Conservation (phyloP, 768 basidiomycete species). For the Sarcomyxa edulis region DNA sequence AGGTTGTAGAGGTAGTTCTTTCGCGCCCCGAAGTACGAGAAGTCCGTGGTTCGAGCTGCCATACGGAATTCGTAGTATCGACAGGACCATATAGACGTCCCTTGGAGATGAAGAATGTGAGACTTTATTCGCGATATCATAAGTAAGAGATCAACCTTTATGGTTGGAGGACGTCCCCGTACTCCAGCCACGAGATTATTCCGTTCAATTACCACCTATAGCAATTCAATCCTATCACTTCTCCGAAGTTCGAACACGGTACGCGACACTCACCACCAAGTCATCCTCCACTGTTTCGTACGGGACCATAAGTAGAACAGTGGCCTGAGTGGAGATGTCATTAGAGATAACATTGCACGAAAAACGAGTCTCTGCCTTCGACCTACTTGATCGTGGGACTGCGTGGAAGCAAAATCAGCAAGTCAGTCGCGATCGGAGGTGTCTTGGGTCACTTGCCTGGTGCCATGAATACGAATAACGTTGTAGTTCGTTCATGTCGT, state of each 20-base stretch:
- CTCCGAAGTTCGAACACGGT: too few species aligned
- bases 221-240: too few species aligned
- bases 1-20: conserved; percentile 70
- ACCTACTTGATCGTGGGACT: conserved; percentile 85
- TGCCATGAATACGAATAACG: conserved; percentile 76
- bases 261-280: conserved; percentile 45
- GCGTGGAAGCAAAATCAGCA: conserved; percentile 14
- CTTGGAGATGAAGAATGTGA: conserved; percentile 40
- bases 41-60: conserved; percentile 74
- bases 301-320: conserved; percentile 70
- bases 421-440: conserved; percentile 6
- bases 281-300: conserved; percentile 69
- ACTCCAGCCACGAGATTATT: conserved; percentile 72
- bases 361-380: too few species aligned
- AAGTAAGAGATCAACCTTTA: conserved; percentile 48
- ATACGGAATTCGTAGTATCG: conserved; percentile 60
- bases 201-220: conserved; percentile 67
- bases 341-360: too few species aligned
- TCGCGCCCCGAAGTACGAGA: conserved; percentile 54
- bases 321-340: conserved; percentile 48
- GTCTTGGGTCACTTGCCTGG: conserved; percentile 51
- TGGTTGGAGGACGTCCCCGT: conserved; percentile 59
- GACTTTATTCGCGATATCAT: not conserved
- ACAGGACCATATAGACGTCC: conserved; percentile 71
- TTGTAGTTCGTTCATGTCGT: conserved; percentile 17